Evolutionary conservation across 192 early-diverging fungal species (phyloP).

Genomic region (Coemansia asiatica): DNA sequence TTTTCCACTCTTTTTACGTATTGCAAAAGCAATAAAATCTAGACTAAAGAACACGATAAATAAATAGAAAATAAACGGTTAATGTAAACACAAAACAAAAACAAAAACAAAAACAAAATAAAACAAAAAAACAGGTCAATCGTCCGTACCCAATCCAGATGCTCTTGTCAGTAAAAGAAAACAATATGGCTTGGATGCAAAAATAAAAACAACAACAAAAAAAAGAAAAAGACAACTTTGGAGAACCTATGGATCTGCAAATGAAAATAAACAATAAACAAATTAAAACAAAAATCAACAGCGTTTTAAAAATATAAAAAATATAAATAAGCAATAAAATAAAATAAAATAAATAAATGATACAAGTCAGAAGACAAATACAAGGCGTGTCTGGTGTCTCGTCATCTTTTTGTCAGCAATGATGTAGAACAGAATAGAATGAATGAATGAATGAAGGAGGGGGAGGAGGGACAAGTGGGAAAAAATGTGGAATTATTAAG

Average conservation of each 20-base stretch:
- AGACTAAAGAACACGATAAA: neutral
- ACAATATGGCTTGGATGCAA: conserved; percentile 2
- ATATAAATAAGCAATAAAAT: neutral
- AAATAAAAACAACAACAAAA: conserved; percentile 1
- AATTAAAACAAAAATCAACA: neutral
- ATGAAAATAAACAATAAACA: neutral
- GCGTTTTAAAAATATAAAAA: no score
- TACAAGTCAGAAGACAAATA: neutral
- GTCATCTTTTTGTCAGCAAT: neutral
- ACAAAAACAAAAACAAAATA: neutral
- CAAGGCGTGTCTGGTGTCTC: neutral
- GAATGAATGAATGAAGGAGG: neutral
- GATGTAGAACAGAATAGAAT: neutral
- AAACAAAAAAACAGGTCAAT: neutral
- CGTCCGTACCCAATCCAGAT: neutral
- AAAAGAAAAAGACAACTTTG: neutral
- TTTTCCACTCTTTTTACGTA: neutral
- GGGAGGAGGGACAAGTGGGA: neutral
- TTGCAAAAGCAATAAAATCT: neutral
- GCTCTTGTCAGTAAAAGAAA: neutral
- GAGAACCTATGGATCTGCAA: neutral
- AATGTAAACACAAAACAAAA: neutral
- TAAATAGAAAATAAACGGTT: neutral
- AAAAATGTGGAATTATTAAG: neutral
- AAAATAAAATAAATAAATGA: neutral